phyloP scores from a whole-genome alignment of 2,329 filamentous ascomycete genomes.

The Aspergillus pseudoglaucus region DNA sequence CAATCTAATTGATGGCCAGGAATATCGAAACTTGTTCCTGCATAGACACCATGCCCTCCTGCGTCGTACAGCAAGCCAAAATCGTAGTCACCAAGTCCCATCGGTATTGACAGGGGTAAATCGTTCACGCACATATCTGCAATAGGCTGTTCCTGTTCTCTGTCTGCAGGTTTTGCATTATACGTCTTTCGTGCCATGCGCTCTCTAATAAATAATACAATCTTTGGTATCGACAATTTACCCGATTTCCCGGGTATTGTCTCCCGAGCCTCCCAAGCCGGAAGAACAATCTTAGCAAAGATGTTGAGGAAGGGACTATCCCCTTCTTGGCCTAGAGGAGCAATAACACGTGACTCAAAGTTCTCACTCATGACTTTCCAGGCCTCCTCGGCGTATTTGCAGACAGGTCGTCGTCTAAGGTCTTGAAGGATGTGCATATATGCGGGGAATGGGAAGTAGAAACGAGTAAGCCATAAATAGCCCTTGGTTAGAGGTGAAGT shows the following conservation, averaged over 20 bases:
- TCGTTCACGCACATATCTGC: background rate
- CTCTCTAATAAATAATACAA: conserved; percentile 24
- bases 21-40: background rate
- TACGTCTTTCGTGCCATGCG: conserved; percentile 9
- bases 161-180: background rate
- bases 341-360: conserved; percentile 29
- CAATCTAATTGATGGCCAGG: background rate
- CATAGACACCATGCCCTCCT: background rate
- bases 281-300: conserved; percentile 34
- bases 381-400: conserved; percentile 25
- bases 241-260: conserved; percentile 6
- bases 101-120: background rate
- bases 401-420: conserved; percentile 32
- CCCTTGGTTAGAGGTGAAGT: conserved; percentile 35
- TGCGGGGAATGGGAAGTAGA: conserved; percentile 45
- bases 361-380: conserved; percentile 46
- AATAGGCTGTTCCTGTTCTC: background rate
- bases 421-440: conserved; percentile 44
- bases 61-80: background rate
- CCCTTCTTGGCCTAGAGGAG: conserved; percentile 4
- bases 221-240: conserved; percentile 17
- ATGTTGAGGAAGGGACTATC: conserved; percentile 19
- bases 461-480: conserved; percentile 38
- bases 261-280: conserved; percentile 35
- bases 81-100: conserved; percentile 1